phyloP scores from a whole-genome alignment of 768 basidiomycete genomes.

The Boletus sp. region DNA sequence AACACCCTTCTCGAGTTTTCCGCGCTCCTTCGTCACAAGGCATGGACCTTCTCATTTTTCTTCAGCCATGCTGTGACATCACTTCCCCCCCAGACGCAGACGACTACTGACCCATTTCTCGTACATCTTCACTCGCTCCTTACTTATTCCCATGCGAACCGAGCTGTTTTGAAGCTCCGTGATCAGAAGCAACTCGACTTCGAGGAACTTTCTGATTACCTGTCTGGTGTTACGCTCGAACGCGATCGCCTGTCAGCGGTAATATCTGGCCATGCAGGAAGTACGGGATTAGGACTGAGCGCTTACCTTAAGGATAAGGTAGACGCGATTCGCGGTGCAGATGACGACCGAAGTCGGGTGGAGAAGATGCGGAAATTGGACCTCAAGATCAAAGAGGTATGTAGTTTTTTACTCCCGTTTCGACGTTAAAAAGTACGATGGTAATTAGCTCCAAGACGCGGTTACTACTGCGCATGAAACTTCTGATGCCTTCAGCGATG shows the following conservation, averaged over 20 bases:
- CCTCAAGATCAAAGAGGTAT: slow-evolving; percentile 90
- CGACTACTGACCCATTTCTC: slow-evolving; percentile 89
- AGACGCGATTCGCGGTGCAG: slow-evolving; percentile 86
- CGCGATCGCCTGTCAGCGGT: slow-evolving; percentile 89
- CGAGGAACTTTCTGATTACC: slow-evolving; percentile 93
- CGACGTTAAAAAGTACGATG: background rate
- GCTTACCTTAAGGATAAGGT: slow-evolving; percentile 92
- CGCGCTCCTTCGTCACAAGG: slow-evolving; percentile 79
- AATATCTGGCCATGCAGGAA: slow-evolving; percentile 83
- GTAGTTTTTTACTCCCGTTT: background rate
- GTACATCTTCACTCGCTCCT: slow-evolving; percentile 86
- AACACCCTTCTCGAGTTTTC: slow-evolving; percentile 96
- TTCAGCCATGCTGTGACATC: background rate
- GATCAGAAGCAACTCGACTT: slow-evolving; percentile 99
- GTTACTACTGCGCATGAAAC: slow-evolving; percentile 95
- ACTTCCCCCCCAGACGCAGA: slow-evolving; percentile 60
- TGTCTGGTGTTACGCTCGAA: slow-evolving; percentile 89
- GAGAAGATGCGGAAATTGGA: slow-evolving; percentile 94
- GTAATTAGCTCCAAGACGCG: slow-evolving; percentile 83
- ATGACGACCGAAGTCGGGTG: slow-evolving; percentile 89
- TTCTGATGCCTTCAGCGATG: slow-evolving; percentile 93
- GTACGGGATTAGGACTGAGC: slow-evolving; percentile 77
- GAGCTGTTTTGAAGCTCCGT: slow-evolving; percentile 89
- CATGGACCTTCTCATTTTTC: slow-evolving; percentile 32
- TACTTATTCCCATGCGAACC: slow-evolving; percentile 92